Base-by-base conservation (phyloP, 257 asterid species). In the Coffea eugenioides region DNA sequence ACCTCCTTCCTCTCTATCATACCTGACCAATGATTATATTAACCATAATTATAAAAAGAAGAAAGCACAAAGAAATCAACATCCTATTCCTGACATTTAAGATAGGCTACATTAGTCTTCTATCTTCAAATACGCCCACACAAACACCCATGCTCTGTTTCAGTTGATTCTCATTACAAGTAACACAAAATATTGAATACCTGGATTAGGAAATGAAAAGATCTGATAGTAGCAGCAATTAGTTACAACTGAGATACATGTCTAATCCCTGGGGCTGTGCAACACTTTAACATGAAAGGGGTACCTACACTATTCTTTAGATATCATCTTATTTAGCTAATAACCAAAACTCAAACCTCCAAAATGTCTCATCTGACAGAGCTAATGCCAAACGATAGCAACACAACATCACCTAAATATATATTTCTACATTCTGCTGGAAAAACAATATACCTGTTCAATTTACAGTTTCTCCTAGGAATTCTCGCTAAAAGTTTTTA, bases 1-100 rank as follows among this genome's bases (percentile, higher is more conserved):
- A 84, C 90, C 80, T 27, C 97, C 97, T 94, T 96, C 99, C 86
- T 96, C 98, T 83, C 89, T 88, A 75, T 94, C 98, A 82, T 96
- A 96, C 99, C 99, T 96, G 78, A 65, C 82, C 73, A 83, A 85
- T 57, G 69, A 79, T n/a, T 83, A 41, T 41, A 4, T 43, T 65
- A 52, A 73, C 61, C 41, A 65, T 56, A 70, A n/a, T 70, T 41
- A 39, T 80, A 54, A 73, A 34, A 36, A 66, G 59, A 71, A 76
- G 81, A 80, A 43, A 57, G 64, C 83, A 71, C 87, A 90, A 80
- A 73, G 25, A 51, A 6, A 66, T 27, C n/a, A 68, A 57, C 10
- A 43, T n/a, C 18, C 21, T 45, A 16, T 25, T 76, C 6, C 20
- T 0, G 41, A 41, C 51, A 39, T n/a, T 25, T 13, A 36, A 45